Evolutionary conservation across 176 grass and related monocot species (phyloP).

Genomic region (Guadua angustifolia): DNA sequence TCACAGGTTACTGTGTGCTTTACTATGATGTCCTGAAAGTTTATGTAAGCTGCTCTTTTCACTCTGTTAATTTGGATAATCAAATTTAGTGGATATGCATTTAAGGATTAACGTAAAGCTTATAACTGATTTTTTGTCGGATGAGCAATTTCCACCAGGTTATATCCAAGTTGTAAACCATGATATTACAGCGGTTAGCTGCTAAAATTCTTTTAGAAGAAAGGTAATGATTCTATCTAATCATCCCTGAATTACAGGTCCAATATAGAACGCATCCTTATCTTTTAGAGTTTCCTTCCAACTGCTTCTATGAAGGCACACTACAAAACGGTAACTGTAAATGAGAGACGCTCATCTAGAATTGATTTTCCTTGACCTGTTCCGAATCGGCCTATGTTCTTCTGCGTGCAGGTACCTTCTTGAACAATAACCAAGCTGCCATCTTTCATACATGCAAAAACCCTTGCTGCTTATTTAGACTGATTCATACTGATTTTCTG

Average conservation of each 20-base stretch:
- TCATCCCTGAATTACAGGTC: constrained; percentile 62
- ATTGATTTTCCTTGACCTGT: too few species aligned
- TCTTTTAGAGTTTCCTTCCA: constrained; percentile 96
- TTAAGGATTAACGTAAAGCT: neutral
- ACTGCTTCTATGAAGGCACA: constrained; percentile 99
- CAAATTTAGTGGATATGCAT: constrained; percentile 14
- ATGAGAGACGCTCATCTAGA: too few species aligned
- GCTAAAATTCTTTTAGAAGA: constrained; percentile 9
- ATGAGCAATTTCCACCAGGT: neutral
- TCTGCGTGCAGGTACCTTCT: too few species aligned
- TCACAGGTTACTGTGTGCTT: neutral
- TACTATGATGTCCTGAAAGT: neutral
- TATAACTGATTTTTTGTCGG: neutral
- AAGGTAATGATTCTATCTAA: constrained; percentile 7
- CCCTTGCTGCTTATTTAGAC: too few species aligned
- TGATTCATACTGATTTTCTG: too few species aligned
- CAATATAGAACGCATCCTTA: constrained; percentile 99
- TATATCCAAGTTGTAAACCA: constrained; percentile 15
- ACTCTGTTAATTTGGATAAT: constrained; percentile 8
- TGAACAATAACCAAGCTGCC: too few species aligned
- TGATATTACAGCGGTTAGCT: neutral
- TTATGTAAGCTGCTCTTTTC: neutral
- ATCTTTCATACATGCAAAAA: too few species aligned
- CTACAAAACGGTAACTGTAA: constrained; percentile 99
- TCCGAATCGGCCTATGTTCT: too few species aligned